Base-by-base conservation (phyloP, 352 stramenopile species). In the Thalassiosira hispida region DNA sequence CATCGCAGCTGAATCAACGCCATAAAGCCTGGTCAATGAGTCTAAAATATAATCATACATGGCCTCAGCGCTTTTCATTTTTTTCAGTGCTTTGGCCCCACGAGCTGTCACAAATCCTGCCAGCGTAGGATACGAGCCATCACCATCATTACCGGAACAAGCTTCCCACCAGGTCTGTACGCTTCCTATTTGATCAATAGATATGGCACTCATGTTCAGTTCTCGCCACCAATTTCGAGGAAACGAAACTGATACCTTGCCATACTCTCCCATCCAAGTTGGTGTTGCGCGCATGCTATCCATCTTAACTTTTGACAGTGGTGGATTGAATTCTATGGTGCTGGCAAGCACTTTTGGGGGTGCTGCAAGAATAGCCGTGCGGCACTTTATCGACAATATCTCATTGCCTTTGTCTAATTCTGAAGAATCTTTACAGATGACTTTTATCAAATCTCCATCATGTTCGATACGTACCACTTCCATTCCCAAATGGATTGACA, bases 251-350 rank as follows among this genome's bases (percentile, higher is more conserved):
- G 52, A 31, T 6, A 79, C 61, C 33, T 79, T 79, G 29, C 70
- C 70, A 51, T 72, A 79, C 1, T 79, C 70, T 52, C 72, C 29
- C 70, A 79, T 79, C 70, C 70, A 79, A 23, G 70, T 79, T 9
- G 59, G 59, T 25, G 70, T 79, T 27, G 70, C 70, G 29, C 72
- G 33, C 70, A 79, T 79, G 22, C 60, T 60, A 20, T 72, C 70
- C 11, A 52, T 16, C 29, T 71, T 79, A 11, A 40, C 29, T 44
- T 51, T 62, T 20, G 70, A 29, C 31, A 79, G 55, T 16, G 22
- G 38, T 22, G 70, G 60, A 57, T 65, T 14, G 53, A 79, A 79
- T 18, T 52, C 4, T 64, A 79, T 79, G 2, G 47, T 52, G 7
- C 20, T 70, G 8, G 60, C 47, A 9, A 73, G 47, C 4, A 73